Evolutionary conservation across 352 stramenopile species (phyloP).

Genomic region (Albugo laibachii): DNA sequence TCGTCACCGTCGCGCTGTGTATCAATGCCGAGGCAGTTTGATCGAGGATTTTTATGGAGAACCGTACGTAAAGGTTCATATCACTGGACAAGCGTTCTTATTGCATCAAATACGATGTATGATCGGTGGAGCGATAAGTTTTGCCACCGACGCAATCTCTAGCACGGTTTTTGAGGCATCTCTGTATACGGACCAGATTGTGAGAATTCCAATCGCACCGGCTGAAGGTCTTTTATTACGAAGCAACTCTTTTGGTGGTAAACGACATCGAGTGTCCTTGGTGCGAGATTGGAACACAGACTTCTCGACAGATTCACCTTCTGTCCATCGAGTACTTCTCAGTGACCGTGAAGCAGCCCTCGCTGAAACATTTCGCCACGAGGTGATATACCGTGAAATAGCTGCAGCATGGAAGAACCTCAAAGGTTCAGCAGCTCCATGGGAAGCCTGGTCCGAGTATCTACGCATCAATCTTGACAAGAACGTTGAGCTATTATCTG

Average conservation of each 20-base stretch:
- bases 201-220: slow-evolving; percentile 76
- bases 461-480: slow-evolving; percentile 30
- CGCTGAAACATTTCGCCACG: slow-evolving; percentile 42
- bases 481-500: slow-evolving; percentile 19
- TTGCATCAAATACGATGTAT: slow-evolving; percentile 85
- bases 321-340: slow-evolving; percentile 41
- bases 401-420: slow-evolving; percentile 18
- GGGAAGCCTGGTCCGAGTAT: slow-evolving; percentile 31
- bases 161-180: slow-evolving; percentile 41
- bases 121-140: slow-evolving; percentile 66
- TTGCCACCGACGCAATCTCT: slow-evolving; percentile 57
- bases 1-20: slow-evolving; percentile 55
- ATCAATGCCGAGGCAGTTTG: slow-evolving; percentile 44
- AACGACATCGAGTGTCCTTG: slow-evolving; percentile 57
- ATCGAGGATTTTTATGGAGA: slow-evolving; percentile 36
- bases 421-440: slow-evolving; percentile 14
- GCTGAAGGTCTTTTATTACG: slow-evolving; percentile 75
- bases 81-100: slow-evolving; percentile 68
- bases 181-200: slow-evolving; percentile 48
- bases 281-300: slow-evolving; percentile 42
- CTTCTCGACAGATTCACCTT: slow-evolving; percentile 27
- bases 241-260: slow-evolving; percentile 61
- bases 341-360: slow-evolving; percentile 19
- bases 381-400: slow-evolving; percentile 60
- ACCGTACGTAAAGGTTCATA: slow-evolving; percentile 42